A percentile compares a stretch with the other conserved stretches of the same genome.
phyloP scores from a whole-genome alignment of 805 yeast species.

The Yueomyces sp. region DNA sequence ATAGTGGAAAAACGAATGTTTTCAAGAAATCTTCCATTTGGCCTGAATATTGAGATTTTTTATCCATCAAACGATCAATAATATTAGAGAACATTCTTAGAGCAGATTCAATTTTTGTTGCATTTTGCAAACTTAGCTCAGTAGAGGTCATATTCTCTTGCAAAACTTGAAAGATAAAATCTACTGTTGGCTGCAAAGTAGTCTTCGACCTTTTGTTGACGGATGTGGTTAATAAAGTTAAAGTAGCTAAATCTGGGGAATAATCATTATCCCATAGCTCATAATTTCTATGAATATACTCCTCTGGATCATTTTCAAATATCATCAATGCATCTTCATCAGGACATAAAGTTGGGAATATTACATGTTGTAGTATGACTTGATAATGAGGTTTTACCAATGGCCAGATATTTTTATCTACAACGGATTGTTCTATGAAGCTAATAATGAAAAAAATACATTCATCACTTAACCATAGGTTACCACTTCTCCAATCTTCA shows the following conservation, averaged over 20 bases:
- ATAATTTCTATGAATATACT: conserved; percentile 63
- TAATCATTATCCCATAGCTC: conserved; percentile 48
- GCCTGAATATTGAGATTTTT: conserved; percentile 40
- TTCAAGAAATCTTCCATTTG: conserved; percentile 62
- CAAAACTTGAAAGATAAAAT: conserved; percentile 43
- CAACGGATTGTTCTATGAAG: conserved; percentile 50
- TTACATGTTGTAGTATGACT: conserved; percentile 52
- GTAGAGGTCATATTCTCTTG: conserved; percentile 10
- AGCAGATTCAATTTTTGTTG: conserved; percentile 64
- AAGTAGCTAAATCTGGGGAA: conserved; percentile 71
- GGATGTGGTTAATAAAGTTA: conserved; percentile 57
- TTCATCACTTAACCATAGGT: conserved; percentile 57
- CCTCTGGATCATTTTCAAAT: conserved; percentile 80
- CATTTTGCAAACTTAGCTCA: conserved; percentile 31
- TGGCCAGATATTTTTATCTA: conserved; percentile 50
- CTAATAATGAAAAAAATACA: conserved; percentile 51
- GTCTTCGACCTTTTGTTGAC: conserved; percentile 51
- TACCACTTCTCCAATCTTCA: conserved; percentile 56
- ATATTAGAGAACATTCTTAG: conserved; percentile 68
- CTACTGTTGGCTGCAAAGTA: conserved; percentile 46
- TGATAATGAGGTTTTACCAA: conserved; percentile 52
- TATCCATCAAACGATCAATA: conserved; percentile 40
- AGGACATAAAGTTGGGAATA: conserved; percentile 67
- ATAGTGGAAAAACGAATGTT: conserved; percentile 56
- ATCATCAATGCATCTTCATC: conserved; percentile 52